Conservation (phyloP, 352 stramenopile species). For the Thalassiosira livingstoniorum region DNA sequence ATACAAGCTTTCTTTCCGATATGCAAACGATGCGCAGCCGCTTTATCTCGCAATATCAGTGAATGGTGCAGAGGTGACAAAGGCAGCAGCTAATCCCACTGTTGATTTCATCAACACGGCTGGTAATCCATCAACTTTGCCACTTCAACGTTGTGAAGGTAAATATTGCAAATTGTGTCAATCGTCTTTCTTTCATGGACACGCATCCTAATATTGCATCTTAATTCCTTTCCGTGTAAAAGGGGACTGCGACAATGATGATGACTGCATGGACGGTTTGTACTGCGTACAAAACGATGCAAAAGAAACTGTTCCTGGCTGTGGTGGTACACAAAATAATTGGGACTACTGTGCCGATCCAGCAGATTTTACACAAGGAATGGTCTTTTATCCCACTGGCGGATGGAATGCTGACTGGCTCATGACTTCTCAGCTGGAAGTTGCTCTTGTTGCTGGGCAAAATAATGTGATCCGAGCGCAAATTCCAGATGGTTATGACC, state of each 20-base stretch:
- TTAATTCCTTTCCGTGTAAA: too few relatives aligned
- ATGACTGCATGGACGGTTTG: constrained; percentile 47
- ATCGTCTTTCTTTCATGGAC: too few relatives aligned
- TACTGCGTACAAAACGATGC: constrained; percentile 57
- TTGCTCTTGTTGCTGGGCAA: constrained; percentile 37
- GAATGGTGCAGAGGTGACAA: constrained; percentile 27
- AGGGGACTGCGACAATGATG: constrained; percentile 55
- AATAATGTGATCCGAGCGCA: constrained; percentile 53
- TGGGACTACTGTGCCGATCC: constrained; percentile 12
- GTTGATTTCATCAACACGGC: constrained; percentile 20
- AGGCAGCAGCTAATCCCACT: constrained; percentile 14
- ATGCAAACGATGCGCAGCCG: constrained; percentile 32
- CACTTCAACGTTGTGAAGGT: constrained; percentile 65
- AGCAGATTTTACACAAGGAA: constrained; percentile 12
- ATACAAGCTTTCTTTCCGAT: constrained; percentile 56
- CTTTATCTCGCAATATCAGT: constrained; percentile 39
- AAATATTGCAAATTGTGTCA: too few relatives aligned
- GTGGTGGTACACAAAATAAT: constrained; percentile 4
- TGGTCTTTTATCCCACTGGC: constrained; percentile 33
- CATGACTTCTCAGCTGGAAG: constrained; percentile 18
- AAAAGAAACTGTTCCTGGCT: constrained; percentile 55
- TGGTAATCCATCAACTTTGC: constrained; percentile 15
- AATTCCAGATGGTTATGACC: constrained; percentile 14
- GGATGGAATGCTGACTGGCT: constrained; percentile 44
- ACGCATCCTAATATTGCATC: too few relatives aligned